Evolutionary conservation across 1,284 basidiomycete genomes (phyloP), one percentile per base, ranked within the genome.

Genomic region (Papiliotrema laurentii): DNA sequence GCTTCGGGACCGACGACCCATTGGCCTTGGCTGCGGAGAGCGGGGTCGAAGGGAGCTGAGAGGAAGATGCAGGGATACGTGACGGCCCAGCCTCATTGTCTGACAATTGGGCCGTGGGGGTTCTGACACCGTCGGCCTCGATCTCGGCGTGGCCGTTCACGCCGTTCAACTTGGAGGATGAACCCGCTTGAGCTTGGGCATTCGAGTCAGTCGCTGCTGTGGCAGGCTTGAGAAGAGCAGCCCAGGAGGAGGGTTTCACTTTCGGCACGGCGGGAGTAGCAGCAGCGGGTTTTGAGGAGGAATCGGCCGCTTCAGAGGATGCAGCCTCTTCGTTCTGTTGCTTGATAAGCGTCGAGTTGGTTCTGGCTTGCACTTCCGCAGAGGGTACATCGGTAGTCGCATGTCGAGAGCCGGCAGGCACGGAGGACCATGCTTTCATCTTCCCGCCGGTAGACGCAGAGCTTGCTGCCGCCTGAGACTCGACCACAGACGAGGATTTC

Each of bases 11-110:
- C n/a, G 63, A 44, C 21, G 69, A 44, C 16, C 63, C 40, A 4
- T 0, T 79, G 80, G 5, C 83, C 81, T 24, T 85, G 77, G 13
- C 77, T 58, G 50, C 75, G 75, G 59, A 57, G 9, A 54, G 54
- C 5, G 58, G 61, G 18, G 51, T 61, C 46, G 31, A 47, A 31
- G 49, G 45, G 28, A 28, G 27, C 13, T 33, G 38, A 3, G 49
- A 31, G 45, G n/a, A 54, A 49, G 42, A 55, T 49, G 26, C 52
- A 40, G 30, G 54, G 43, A 47, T 26, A 14, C 49, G 35, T 18
- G 47, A 42, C 10, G 47, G 51, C 40, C 47, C 31, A 7, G 50
- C 40, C 27, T 38, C 24, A 16, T 10, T 11, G 31, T 16, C n/a
- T 36, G 47, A 14, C 7, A 28, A 28, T 37, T 22, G 24, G 42